Conservation (phyloP, 768 basidiomycete genomes). For the Boletus rex-veris region DNA sequence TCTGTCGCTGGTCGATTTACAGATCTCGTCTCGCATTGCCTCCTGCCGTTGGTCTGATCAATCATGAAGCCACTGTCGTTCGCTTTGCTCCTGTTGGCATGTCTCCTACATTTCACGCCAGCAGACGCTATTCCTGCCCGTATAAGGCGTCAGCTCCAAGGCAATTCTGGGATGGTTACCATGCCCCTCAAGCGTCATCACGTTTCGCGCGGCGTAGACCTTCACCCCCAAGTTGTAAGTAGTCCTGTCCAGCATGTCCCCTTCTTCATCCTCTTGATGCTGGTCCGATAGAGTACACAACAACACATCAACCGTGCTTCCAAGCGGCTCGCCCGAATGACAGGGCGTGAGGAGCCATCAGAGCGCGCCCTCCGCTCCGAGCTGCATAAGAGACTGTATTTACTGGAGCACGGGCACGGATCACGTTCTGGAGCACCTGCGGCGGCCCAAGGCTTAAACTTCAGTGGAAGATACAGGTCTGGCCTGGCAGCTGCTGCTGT, state of each 20-base stretch:
- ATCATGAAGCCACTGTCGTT: conserved; percentile 53
- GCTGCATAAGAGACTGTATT: conserved; percentile 40
- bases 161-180: conserved; percentile 34
- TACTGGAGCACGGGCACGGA: conserved; percentile 31
- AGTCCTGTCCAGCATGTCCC: not conserved
- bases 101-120: conserved; percentile 44
- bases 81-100: conserved; percentile 51
- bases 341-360: conserved; percentile 51
- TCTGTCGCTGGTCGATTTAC: conserved; percentile 14
- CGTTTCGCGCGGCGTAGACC: conserved; percentile 23
- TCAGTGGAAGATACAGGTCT: conserved; percentile 9
- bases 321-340: conserved; percentile 67
- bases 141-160: conserved; percentile 10
- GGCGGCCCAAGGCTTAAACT: not conserved
- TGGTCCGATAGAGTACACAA: conserved; percentile 50
- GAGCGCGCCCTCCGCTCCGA: conserved; percentile 43
- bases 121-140: conserved; percentile 23
- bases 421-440: conserved; percentile 4
- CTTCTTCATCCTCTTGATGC: not conserved
- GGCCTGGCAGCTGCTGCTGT: conserved; percentile 5
- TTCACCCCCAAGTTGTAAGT: conserved; percentile 45
- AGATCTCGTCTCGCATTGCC: not conserved
- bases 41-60: not conserved
- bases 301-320: conserved; percentile 67
- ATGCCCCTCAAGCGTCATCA: conserved; percentile 41